Evolutionary conservation across 169 alveolate genomes (phyloP).

Genomic region (Theileria orientalis): DNA sequence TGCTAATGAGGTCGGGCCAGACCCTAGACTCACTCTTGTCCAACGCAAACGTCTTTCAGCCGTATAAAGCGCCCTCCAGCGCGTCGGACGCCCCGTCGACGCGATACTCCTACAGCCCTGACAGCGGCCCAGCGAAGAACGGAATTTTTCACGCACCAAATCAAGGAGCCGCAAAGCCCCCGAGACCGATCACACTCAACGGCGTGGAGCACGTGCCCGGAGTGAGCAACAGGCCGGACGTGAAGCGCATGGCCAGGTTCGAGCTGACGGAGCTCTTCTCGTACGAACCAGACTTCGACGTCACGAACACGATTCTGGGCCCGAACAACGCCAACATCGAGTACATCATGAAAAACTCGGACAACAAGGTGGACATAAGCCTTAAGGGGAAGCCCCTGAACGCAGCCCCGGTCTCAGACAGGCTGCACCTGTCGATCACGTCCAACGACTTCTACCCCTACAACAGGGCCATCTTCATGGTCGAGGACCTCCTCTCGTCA

Average conservation of each 20-base stretch:
- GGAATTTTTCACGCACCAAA: too few species aligned
- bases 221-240: background rate
- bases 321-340: conserved; percentile 72
- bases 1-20: conserved; percentile 34
- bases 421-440: conserved; percentile 74
- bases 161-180: background rate
- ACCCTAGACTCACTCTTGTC: conserved; percentile 19
- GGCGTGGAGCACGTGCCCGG: conserved; percentile 15
- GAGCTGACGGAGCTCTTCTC: conserved; percentile 81
- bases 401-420: conserved; percentile 77
- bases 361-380: conserved; percentile 69
- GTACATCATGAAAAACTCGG: conserved; percentile 74
- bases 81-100: background rate
- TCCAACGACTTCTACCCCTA: conserved; percentile 67
- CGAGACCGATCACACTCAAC: conserved; percentile 5
- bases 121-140: background rate
- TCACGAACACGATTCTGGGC: conserved; percentile 74
- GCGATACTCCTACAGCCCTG: background rate
- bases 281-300: conserved; percentile 79
- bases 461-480: conserved; percentile 68
- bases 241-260: conserved; percentile 60
- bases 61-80: background rate
- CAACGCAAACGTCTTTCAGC: background rate
- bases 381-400: conserved; percentile 79
- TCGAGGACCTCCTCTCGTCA: conserved; percentile 72